Evolutionary conservation across 768 basidiomycete species (phyloP), one percentile per base, ranked within the genome.

Genomic region (Amanita rimosa): DNA sequence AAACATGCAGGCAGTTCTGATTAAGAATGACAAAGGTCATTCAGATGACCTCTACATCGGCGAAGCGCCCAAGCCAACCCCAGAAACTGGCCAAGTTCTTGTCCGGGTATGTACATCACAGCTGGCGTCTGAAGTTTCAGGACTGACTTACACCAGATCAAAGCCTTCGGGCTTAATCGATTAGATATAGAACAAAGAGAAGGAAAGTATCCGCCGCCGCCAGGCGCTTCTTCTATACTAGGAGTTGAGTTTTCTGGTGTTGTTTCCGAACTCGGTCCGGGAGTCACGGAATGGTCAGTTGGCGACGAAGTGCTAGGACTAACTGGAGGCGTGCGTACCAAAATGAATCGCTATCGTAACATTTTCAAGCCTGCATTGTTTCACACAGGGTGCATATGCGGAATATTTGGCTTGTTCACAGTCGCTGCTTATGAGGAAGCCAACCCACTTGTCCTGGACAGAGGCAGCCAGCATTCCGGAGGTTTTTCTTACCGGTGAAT

Each of bases 401-500:
- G 87, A 94, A 62, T 94, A 81, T 60, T 78, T 97, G 53, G 75
- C 70, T 22, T 76, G 81, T 36, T 69, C 74, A 6, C 70, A 80
- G 51, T 77, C 75, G 2, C 77, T 87, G 65, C 61, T 95, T 50
- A 66, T 91, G 50, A 68, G 59, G 52, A 96, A 97, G 63, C 90
- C 92, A 6, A 60, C 62, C 22, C 65, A 81, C 60, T 67, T 98
- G 52, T 76, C 80, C 26, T 95, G 86, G 86, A 72, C 68, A 0
- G 81, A 96, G 58, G 91, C 90, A 7, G 91, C 93, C 11, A 83
- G 81, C 55, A 79, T 96, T 35, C 88, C 89, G 0, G 94, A 98
- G 66, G 81, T 77, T 52, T 94, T 84, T 66, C 66, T 96, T 49
- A 96, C 94, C 48, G 91, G 91, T 81, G 54, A 54, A 67, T 43